phyloP scores from a whole-genome alignment of 2,329 filamentous ascomycete genomes.

The Pleoardoris graminearum region DNA sequence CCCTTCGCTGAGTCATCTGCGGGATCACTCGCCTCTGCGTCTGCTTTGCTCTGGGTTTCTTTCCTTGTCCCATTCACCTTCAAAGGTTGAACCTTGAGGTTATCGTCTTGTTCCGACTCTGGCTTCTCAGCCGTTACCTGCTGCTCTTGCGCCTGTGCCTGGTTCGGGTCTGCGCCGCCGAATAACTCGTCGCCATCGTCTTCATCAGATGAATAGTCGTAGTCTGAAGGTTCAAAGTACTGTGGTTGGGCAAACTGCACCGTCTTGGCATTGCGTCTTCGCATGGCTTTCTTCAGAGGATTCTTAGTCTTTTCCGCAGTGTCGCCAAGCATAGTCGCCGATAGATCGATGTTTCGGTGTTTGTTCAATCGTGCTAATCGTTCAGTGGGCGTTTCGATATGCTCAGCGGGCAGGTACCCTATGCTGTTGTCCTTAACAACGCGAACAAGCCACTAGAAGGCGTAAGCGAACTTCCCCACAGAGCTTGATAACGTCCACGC shows the following conservation, averaged over 20 bases:
- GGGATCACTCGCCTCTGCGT: slow-evolving; percentile 32
- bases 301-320: slow-evolving; percentile 80
- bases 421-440: slow-evolving; percentile 98
- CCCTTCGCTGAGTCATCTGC: slow-evolving; percentile 46
- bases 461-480: not conserved
- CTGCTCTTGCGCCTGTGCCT: slow-evolving; percentile 22
- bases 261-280: slow-evolving; percentile 78
- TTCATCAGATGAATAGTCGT: slow-evolving; percentile 82
- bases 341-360: slow-evolving; percentile 91
- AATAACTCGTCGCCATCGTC: slow-evolving; percentile 58
- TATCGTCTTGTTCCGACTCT: slow-evolving; percentile 50
- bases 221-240: slow-evolving; percentile 84
- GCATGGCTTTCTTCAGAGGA: slow-evolving; percentile 80
- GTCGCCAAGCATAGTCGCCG: slow-evolving; percentile 71
- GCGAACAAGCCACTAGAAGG: slow-evolving; percentile 78
- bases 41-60: slow-evolving; percentile 23
- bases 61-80: slow-evolving; percentile 42
- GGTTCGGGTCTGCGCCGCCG: slow-evolving; percentile 41
- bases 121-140: slow-evolving; percentile 27
- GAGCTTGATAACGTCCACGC: not conserved
- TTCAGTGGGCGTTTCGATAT: slow-evolving; percentile 97
- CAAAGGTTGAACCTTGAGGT: slow-evolving; percentile 43
- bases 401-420: slow-evolving; percentile 96
- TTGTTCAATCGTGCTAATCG: slow-evolving; percentile 92
- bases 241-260: slow-evolving; percentile 85